Percentiles rank a stretch among this genome's conserved stretches.
phyloP scores from a whole-genome alignment of 805 yeast species.

The Cyberlindnera amylophila region DNA sequence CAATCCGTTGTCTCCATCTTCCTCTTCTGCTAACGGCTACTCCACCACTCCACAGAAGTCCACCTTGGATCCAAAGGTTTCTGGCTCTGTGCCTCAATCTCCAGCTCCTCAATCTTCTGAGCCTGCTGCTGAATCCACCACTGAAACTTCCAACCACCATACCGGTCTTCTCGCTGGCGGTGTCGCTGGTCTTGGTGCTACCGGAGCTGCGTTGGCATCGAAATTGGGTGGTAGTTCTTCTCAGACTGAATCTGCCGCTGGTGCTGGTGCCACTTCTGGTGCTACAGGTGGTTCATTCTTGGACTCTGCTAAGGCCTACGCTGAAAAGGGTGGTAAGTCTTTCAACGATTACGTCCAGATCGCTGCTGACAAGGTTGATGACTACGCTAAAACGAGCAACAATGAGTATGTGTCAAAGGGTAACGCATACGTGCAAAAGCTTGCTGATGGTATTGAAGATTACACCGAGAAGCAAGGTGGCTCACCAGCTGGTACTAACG shows the following conservation, averaged over 20 bases:
- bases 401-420: constrained; percentile 14
- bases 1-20: constrained; percentile 1
- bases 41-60: constrained; percentile 1
- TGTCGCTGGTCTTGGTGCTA: constrained; percentile 2
- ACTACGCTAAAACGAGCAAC: constrained; percentile 12
- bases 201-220: not conserved
- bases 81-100: not conserved
- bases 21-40: constrained; percentile 8
- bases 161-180: constrained; percentile 2
- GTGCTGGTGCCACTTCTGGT: not conserved
- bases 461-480: constrained; percentile 6
- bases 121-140: constrained; percentile 2
- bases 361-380: constrained; percentile 20
- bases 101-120: not conserved
- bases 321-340: constrained; percentile 7
- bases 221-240: too few species aligned
- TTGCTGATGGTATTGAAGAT: constrained; percentile 16
- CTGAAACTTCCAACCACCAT: not conserved
- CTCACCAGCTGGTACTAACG: not conserved
- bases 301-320: constrained; percentile 10
- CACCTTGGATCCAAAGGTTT: constrained; percentile 11
- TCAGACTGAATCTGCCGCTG: not conserved
- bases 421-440: constrained; percentile 13
- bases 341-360: constrained; percentile 13
- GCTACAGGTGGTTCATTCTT: constrained; percentile 2